Base-by-base conservation (phyloP, 108 stramenopile genomes). In the Fragilariopsis cylindrus region DNA sequence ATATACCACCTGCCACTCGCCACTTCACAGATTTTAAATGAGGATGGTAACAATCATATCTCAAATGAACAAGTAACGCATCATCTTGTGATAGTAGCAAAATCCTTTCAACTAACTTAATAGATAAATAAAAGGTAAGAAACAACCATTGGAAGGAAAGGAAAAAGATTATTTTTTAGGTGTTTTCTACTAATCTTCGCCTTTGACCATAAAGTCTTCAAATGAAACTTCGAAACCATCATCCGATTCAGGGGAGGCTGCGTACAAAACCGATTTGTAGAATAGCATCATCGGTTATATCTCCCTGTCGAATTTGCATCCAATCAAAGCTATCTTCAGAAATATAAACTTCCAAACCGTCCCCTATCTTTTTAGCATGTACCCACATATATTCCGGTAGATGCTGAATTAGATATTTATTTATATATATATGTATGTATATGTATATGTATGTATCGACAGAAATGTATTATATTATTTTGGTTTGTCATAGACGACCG, bases 231-330 rank as follows among this genome's bases (percentile, higher is more conserved):
- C 75, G 13, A 81, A 72, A 44, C 80, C 80, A 60, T 81, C 80
- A 9, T 67, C 57, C 6, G 79, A 80, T n/a, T 70, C 60, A 5
- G 82, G 82, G 50, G 76, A 83, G 46, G 82, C 82, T 72, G 70
- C 57, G 41, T 75, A 78, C 46, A 83, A 57, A n/a, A 47, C 82
- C 82, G 11, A 83, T 78, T 56, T 75, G 66, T 41, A 75, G 74
- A 56, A 75, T 77, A n/a, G 70, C 58, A 70, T 76, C 71, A 56
- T 75, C 71, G 8, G 16, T 41, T 42, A 83, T 75, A 49, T 77
- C 73, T 9, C 78, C 77, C 64, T 83, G 78, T 69, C 82, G 77
- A 41, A 77, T 79, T 65, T 83, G 77, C 66, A 73, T 79, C 82
- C 82, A 83, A 21, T 83, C 74, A 48, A 65, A 74, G 63, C 78